phyloP scores from a whole-genome alignment of 108 stramenopile species.

The Phaeodactylum tricornutum region DNA sequence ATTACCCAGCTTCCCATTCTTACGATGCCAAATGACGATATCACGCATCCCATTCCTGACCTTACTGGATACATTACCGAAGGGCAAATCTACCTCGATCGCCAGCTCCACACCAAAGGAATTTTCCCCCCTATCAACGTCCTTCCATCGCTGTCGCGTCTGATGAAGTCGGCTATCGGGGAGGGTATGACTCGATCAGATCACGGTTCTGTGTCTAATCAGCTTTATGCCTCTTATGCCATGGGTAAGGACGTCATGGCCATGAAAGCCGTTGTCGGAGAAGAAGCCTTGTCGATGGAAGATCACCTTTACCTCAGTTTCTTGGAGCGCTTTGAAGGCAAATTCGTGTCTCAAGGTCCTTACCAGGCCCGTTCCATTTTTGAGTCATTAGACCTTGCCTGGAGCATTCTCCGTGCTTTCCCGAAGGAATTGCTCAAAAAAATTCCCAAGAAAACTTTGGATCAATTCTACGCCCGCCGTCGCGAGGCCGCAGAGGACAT shows the following conservation, averaged over 20 bases:
- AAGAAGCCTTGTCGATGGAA: constrained; percentile 98
- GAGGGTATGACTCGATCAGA: constrained; percentile 98
- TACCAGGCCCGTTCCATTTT: constrained; percentile 98
- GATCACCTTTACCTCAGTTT: constrained; percentile 98
- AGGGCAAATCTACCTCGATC: constrained; percentile 98
- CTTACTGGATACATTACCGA: constrained; percentile 99
- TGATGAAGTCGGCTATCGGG: constrained; percentile 99
- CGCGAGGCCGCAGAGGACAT: constrained; percentile 71
- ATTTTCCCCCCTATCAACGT: constrained; percentile 99
- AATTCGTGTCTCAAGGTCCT: constrained; percentile 96
- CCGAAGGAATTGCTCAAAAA: constrained; percentile 99
- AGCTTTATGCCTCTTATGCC: constrained; percentile 98
- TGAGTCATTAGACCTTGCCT: constrained; percentile 98
- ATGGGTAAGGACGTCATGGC: constrained; percentile 99
- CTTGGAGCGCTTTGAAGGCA: constrained; percentile 97
- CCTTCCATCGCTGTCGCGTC: constrained; percentile 94
- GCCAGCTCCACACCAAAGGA: constrained; percentile 96
- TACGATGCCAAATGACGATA: constrained; percentile 99
- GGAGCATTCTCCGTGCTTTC: constrained; percentile 97
- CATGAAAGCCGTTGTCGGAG: constrained; percentile 99
- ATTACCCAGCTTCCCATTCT: constrained; percentile 99
- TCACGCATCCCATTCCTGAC: constrained; percentile 99
- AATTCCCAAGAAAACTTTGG: constrained; percentile 97
- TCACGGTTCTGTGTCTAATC: constrained; percentile 98
- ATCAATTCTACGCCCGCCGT: constrained; percentile 90